A percentile compares a stretch with the other conserved stretches of the same genome.
Conservation (phyloP, 345 rosid species). For the Corchorus capsularis region DNA sequence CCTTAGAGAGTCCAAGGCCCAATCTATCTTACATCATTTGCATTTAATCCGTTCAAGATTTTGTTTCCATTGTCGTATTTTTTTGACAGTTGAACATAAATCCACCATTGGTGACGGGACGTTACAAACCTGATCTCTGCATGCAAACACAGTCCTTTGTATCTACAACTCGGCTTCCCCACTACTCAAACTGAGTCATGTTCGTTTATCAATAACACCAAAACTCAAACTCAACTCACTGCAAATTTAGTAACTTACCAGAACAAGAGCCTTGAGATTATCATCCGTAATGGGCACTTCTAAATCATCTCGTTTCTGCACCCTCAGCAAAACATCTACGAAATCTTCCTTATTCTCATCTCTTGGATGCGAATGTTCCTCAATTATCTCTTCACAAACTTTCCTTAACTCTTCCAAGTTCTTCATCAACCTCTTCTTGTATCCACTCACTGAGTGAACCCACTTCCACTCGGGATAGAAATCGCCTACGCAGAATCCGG, state of each 20-base stretch:
- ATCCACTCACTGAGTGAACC: conserved; percentile 36
- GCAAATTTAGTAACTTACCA: conserved; percentile 6
- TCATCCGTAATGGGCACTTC: conserved; percentile 14
- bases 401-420: conserved; percentile 31
- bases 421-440: conserved; percentile 32
- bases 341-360: conserved; percentile 20
- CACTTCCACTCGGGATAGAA: conserved; percentile 42
- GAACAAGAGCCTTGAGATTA: conserved; percentile 38
- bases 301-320: conserved; percentile 6
- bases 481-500: conserved; percentile 41
- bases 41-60: too few relatives aligned
- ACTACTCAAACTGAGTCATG: too few relatives aligned
- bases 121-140: too few relatives aligned
- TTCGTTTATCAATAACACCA: background rate
- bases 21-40: too few relatives aligned
- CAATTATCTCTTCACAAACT: conserved; percentile 44
- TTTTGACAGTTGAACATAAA: too few relatives aligned
- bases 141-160: too few relatives aligned
- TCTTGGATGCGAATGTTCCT: conserved; percentile 31
- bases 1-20: background rate
- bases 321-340: conserved; percentile 28
- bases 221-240: background rate
- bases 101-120: too few relatives aligned
- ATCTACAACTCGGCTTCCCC: too few relatives aligned
- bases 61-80: too few relatives aligned